Percentiles rank a stretch among this genome's conserved stretches.
These are phyloP conservation scores for Trypanosoma brucei DNA, from an alignment of 208 protist species.

Conservation along the genomic window DNA sequence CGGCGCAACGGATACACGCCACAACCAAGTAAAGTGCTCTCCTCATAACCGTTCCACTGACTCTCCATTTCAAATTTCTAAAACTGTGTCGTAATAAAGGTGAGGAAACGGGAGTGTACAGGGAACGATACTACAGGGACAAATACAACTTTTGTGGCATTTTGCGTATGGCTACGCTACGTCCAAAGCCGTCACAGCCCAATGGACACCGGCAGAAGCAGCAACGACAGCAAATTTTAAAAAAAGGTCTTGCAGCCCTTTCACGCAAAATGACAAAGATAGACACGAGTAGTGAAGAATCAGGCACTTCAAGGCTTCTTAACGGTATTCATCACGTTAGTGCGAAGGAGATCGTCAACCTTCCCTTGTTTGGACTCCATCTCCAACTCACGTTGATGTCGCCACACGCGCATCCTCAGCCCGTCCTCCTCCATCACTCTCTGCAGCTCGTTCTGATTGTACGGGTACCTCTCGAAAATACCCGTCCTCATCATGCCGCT, in stretches of 20 bases:
- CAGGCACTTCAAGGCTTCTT: not conserved
- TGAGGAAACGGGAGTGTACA: not conserved
- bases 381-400: conserved; percentile 71
- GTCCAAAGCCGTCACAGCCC: too few species aligned
- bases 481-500: conserved; percentile 73
- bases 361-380: conserved; percentile 61
- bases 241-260: too few species aligned
- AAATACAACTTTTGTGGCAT: not conserved
- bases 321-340: conserved; percentile 39
- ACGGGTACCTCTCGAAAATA: conserved; percentile 69
- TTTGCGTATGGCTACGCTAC: too few species aligned
- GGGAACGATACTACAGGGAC: conserved; percentile 1
- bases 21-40: conserved; percentile 25
- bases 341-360: conserved; percentile 69
- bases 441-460: conserved; percentile 66
- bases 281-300: not conserved
- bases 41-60: conserved; percentile 33
- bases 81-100: not conserved
- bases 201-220: too few species aligned
- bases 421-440: conserved; percentile 70
- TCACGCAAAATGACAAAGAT: too few species aligned
- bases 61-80: conserved; percentile 13
- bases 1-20: conserved; percentile 27
- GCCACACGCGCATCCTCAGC: conserved; percentile 82
- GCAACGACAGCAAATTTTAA: too few species aligned